A percentile compares a stretch with the other conserved stretches of the same genome.
phyloP scores from a whole-genome alignment of 495 filamentous ascomycete species.

The Astrocystis sublimbata region DNA sequence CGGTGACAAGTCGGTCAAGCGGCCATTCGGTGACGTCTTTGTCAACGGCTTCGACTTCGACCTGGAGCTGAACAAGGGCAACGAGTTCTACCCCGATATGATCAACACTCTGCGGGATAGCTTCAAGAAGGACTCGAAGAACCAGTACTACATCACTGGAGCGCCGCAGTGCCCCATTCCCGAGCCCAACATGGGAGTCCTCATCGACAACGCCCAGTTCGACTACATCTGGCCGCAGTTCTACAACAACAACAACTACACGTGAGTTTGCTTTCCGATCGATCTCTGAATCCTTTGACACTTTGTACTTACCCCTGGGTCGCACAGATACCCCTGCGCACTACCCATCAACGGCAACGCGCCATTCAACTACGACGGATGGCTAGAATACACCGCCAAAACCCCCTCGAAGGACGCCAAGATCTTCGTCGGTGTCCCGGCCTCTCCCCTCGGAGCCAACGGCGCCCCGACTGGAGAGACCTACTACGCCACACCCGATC shows the following conservation, averaged over 20 bases:
- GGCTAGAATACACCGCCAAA: conserved; percentile 44
- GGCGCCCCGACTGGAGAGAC: conserved; percentile 40
- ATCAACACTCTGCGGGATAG: conserved; percentile 48
- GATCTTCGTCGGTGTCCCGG: conserved; percentile 53
- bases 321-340: conserved; percentile 25
- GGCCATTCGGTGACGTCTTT: conserved; percentile 53
- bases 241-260: conserved; percentile 44
- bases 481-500: conserved; percentile 46
- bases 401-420: conserved; percentile 44
- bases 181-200: conserved; percentile 53
- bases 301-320: background rate
- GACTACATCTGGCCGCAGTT: conserved; percentile 54
- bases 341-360: conserved; percentile 36
- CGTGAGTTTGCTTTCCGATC: background rate
- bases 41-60: conserved; percentile 65
- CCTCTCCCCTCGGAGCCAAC: conserved; percentile 41
- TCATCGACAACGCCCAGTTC: conserved; percentile 49
- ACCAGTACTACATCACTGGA: conserved; percentile 57
- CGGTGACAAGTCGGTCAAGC: conserved; percentile 23
- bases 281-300: background rate
- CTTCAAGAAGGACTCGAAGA: conserved; percentile 44
- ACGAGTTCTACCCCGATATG: conserved; percentile 47
- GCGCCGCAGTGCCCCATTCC: conserved; percentile 59
- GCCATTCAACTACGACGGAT: conserved; percentile 46
- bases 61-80: conserved; percentile 45